phyloP scores from a whole-genome alignment of 331 rosid species.

The Arachis monticola region DNA sequence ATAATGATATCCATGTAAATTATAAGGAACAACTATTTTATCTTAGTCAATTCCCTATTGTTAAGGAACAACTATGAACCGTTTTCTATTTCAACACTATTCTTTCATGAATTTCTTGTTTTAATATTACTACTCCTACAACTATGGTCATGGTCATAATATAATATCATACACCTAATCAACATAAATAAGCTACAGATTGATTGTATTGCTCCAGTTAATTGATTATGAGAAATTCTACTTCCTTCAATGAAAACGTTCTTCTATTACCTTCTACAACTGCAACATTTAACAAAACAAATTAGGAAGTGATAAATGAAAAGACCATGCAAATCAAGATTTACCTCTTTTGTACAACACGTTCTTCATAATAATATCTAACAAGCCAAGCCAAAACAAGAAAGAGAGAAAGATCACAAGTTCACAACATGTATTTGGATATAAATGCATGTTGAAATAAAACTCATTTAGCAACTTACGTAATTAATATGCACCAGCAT shows the following conservation, averaged over 20 bases:
- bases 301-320: constrained; percentile 1
- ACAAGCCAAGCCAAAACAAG: neutral
- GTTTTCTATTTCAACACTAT: neutral
- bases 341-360: neutral
- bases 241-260: neutral
- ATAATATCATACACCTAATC: neutral
- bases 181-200: neutral
- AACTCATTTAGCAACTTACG: too few relatives aligned
- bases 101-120: neutral
- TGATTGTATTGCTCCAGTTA: neutral
- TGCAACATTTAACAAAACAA: constrained; percentile 14
- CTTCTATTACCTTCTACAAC: constrained; percentile 23
- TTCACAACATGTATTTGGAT: too few relatives aligned
- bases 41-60: neutral
- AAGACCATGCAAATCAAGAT: neutral
- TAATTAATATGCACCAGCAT: neutral
- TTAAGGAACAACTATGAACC: neutral
- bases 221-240: neutral
- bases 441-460: too few relatives aligned
- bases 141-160: neutral
- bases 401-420: neutral
- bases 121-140: neutral
- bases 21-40: neutral
- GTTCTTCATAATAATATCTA: neutral
- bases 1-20: too few relatives aligned